Evolutionary conservation across 495 filamentous ascomycete genomes (phyloP), one percentile per base, ranked within the genome.

Genomic region (Oleoguttula mirabilis): DNA sequence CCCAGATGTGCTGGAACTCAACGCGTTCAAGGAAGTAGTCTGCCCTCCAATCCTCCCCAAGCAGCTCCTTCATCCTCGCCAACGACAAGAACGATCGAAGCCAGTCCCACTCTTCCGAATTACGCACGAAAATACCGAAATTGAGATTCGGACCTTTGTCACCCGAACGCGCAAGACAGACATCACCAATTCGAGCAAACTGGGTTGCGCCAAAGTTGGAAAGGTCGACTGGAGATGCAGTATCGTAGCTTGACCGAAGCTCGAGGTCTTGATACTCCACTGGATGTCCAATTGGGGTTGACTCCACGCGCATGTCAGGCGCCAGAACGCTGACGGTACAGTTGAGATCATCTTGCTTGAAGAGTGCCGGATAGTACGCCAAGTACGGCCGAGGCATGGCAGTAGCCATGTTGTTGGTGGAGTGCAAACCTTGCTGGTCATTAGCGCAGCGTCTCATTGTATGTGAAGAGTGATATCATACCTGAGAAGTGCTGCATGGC

Each of bases 81-180:
- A 36, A 38, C 7, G 58, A 57, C 25, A 63, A 38, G 10, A 62
- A 45, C 6, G 45, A 48, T 8, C 51, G 54, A 20, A 64, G 41
- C 60, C 60, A 64, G 11, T 54, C 45, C 43, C 51, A 64, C 36
- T 57, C 56, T 10, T 52, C 53, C 0, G 39, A 15, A 24, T 40
- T 15, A 8, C 45, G 54, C 0, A 60, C 55, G 47, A 44, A 61
- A 12, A 64, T 43, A 3, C 60, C 60, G 21, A 59, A 41, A 39
- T 63, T 64, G 35, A 52, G 43, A 37, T 64, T 58, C 7, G 46
- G 40, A 4, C 58, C 60, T 36, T 64, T 62, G 47, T 63, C 60
- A 12, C 61, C 60, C 8, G 54, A 58, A 12, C 61, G 54, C 4
- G 45, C 58, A 21, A 57, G 55, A 1, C 53, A 58, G 24, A 64